Evolutionary conservation across 2,329 filamentous ascomycete genomes (phyloP).

Genomic region (Sclerotinia trifoliorum): DNA sequence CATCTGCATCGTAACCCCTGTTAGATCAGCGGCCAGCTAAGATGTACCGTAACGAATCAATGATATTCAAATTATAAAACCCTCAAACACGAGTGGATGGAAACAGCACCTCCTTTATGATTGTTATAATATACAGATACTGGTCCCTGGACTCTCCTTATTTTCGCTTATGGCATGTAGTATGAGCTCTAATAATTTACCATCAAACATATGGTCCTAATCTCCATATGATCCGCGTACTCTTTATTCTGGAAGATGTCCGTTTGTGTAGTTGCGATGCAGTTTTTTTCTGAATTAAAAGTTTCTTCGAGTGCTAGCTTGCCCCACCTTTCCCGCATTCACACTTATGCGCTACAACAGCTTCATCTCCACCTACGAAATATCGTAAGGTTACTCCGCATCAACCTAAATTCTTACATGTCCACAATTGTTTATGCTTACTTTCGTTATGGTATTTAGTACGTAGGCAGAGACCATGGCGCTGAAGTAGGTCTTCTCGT

Average conservation of each 20-base stretch:
- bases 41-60: background rate
- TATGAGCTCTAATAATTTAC: background rate
- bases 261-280: background rate
- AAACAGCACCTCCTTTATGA: background rate
- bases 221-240: background rate
- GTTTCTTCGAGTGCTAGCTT: background rate
- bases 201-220: background rate
- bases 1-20: too few relatives aligned
- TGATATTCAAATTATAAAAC: background rate
- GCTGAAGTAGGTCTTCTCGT: background rate
- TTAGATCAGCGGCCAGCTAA: background rate
- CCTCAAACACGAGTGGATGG: background rate
- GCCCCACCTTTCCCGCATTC: background rate
- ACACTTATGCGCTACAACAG: background rate
- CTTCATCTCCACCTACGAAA: background rate
- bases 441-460: background rate
- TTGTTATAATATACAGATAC: background rate
- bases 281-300: too few relatives aligned
- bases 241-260: too few relatives aligned
- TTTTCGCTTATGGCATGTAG: background rate
- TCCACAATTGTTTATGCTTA: background rate
- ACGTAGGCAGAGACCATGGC: background rate
- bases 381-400: background rate
- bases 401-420: constrained; percentile 5
- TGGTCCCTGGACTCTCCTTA: background rate